Evolutionary conservation across 2,329 filamentous ascomycete species (phyloP).

Genomic region (Talaromyces sp.): DNA sequence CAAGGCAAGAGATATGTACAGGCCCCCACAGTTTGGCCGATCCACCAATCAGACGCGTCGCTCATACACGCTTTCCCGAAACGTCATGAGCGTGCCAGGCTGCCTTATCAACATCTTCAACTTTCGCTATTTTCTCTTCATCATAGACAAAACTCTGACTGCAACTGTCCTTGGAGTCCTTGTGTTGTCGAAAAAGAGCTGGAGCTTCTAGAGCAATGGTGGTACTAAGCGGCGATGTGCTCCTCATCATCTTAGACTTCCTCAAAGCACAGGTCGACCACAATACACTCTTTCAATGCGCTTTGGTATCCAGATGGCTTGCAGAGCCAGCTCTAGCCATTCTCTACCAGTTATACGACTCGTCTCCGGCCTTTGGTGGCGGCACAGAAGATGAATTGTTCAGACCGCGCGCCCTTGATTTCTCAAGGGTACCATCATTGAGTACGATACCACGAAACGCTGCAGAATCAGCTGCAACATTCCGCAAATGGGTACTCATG

Average conservation of each 20-base stretch:
- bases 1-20: constrained; percentile 1
- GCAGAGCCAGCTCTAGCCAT: constrained; percentile 26
- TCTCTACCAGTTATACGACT: constrained; percentile 44
- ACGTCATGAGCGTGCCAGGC: constrained; percentile 2
- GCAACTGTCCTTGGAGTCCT: neutral
- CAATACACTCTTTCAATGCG: constrained; percentile 31
- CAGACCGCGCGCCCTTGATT: constrained; percentile 26
- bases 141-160: neutral
- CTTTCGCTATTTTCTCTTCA: neutral
- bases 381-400: constrained; percentile 47
- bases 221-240: constrained; percentile 27
- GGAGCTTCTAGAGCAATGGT: constrained; percentile 9
- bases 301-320: constrained; percentile 27
- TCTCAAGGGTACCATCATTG: neutral
- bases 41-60: constrained; percentile 20
- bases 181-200: neutral
- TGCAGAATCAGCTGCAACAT: neutral
- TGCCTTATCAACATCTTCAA: neutral
- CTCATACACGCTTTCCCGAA: constrained; percentile 9
- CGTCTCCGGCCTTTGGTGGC: constrained; percentile 46
- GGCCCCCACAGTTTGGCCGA: neutral
- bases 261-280: constrained; percentile 28
- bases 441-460: neutral
- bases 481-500: constrained; percentile 60
- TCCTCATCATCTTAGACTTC: constrained; percentile 31